Base-by-base conservation (phyloP, 2,329 filamentous ascomycete species). In the Endocalyx cinctus region DNA sequence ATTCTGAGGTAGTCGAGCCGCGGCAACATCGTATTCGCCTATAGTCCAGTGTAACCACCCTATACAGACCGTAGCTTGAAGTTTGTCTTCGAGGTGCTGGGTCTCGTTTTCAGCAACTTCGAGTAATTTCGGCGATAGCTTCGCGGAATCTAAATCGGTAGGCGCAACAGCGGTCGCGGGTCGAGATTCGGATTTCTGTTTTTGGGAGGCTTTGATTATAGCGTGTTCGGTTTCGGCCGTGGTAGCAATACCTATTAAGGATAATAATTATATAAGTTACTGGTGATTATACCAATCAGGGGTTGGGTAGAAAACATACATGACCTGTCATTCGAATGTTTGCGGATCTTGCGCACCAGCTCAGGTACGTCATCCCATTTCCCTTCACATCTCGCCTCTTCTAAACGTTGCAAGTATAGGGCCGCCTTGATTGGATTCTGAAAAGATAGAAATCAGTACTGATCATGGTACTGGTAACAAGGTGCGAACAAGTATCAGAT, bases 331-430 rank as follows among this genome's bases (percentile, higher is more conserved):
- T 88, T 83, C 50, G 88, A 86, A 73, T 98, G 90, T 63, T 98
- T 97, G 54, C 84, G 84, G 53, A 97, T 76, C 64, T 98, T 98
- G 58, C 90, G 80, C 51, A 92, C 82, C 43, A 94, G 74, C 65
- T 97, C 90, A 17, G 87, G 86, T 18, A 97, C 75, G 18, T 85
- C 79, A 47, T 79, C 72, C 92, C 92, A 98, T 59, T 81, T 82
- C 33, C 84, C 88, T 52, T 90, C 81, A 62, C 87, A 94, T 54
- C 92, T 84, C 46, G 87, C 88, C 48, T 82, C 75, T 59, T 97
- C 87, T 54, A 98, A 77, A 62, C 80, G 78, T 57, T 77, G 73
- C 48, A 95, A 74, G 63, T 97, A 97, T 57, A 82, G 78, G 48
- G 74, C 74, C 42, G 82, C 89, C 69, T 98, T 98, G 46, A 75